Base-by-base conservation (phyloP, 305 asterid genomes). In the Fraxinus velutina region DNA sequence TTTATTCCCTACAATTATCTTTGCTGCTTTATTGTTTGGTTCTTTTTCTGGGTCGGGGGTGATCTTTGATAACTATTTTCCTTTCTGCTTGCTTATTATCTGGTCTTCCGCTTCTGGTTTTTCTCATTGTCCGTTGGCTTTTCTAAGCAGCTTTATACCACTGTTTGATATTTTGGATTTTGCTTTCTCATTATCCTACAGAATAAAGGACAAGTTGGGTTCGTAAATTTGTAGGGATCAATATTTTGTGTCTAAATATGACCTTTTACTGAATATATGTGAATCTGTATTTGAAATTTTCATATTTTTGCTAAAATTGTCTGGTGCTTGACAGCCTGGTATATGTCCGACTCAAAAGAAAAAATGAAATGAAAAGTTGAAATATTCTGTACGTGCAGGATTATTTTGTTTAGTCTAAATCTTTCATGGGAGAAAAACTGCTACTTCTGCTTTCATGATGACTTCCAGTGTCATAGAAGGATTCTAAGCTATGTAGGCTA, bases 61-160 rank as follows among this genome's bases (percentile, higher is more conserved):
- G 60, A 47, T 47, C 60, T 47, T 47, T 47, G 60, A 47, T 47
- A 47, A 47, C 19, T 47, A 15, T 47, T 47, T 47, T 47, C 60
- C 60, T 47, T 47, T 47, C 19, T 13, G 60, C 60, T 47, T 47
- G 60, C 60, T 47, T 47, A 47, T 47, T 13, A 47, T 47, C 17
- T 13, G 57, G 60, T 47, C 32, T 21, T 39, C 42, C 47, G 29
- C 64, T 60, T 80, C 81, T 55, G 30, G n/a, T 73, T 79, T 82
- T 76, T 76, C 78, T 42, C 29, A 37, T 75, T n/a, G 68, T 17
- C 50, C 81, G 7, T 19, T 13, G 50, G 30, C 42, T 75, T 24
- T 34, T 57, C 60, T 66, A 60, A 19, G 32, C 12, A 64, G 29
- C 70, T 34, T 75, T 73, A 32, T 2, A 17, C 27, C 30, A 17